These are phyloP conservation scores for Isabelozyma heimii DNA, from an alignment of 805 yeast species.

Conservation along the genomic window DNA sequence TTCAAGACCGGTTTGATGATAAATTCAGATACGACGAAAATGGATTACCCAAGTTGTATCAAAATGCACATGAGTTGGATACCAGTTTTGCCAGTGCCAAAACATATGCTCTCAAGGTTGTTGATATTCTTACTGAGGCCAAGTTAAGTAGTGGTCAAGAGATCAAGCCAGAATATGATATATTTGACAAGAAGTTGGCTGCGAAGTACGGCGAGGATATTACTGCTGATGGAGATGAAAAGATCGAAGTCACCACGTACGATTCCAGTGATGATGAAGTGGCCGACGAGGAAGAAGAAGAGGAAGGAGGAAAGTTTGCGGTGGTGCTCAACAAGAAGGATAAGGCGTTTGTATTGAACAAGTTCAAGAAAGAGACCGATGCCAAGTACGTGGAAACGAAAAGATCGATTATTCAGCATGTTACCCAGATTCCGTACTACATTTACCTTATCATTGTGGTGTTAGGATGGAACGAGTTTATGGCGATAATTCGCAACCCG, in stretches of 20 bases:
- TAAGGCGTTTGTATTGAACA: constrained; percentile 52
- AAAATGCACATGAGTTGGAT: constrained; percentile 70
- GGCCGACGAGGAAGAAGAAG: constrained; percentile 22
- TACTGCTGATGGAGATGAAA: constrained; percentile 15
- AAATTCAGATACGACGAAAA: constrained; percentile 77
- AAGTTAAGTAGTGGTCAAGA: constrained; percentile 50
- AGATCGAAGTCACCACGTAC: constrained; percentile 10
- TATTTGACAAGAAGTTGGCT: constrained; percentile 26
- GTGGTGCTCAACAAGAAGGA: constrained; percentile 57
- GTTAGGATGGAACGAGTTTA: constrained; percentile 94
- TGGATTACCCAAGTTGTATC: constrained; percentile 82
- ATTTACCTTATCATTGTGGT: constrained; percentile 69
- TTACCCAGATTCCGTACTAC: constrained; percentile 80
- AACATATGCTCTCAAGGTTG: constrained; percentile 49
- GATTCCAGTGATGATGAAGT: constrained; percentile 19
- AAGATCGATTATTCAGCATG: constrained; percentile 74
- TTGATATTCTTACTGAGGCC: constrained; percentile 63
- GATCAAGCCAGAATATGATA: constrained; percentile 56
- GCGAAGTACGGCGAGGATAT: constrained; percentile 16
- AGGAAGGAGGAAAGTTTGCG: constrained; percentile 40
- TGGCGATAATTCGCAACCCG: constrained; percentile 85
- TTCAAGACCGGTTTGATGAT: constrained; percentile 81
- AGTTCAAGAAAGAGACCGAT: constrained; percentile 74
- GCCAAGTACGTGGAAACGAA: constrained; percentile 83
- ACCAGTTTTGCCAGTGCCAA: constrained; percentile 59